Evolutionary conservation across 1,139 yeast species (phyloP), one percentile per base, ranked within the genome.

Genomic region (Suhomyces bolitotheri): DNA sequence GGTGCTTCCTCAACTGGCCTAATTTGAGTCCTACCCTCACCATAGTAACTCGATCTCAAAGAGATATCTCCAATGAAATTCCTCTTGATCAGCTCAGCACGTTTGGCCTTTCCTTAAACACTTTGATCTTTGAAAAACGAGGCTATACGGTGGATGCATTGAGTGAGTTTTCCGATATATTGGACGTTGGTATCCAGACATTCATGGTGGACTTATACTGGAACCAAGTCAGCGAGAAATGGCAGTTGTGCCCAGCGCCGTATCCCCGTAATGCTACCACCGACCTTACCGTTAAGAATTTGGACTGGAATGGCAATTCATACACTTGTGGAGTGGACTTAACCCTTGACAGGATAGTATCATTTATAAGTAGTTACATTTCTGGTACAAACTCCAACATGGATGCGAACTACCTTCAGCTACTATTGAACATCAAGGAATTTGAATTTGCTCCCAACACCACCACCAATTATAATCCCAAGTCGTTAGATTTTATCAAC

Each of bases 181-280:
- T 87, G 29, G 56, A 61, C 27, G 57, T 62, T 2, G 92, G 92
- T 0, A 64, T 75, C 8, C 73, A 74, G 40, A 58, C 73, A 1
- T 52, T 82, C 16, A 62, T 73, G 40, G 38, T 88, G 9, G 94
- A 88, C 52, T 48, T 86, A 12, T 86, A 81, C 57, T 82, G 83
- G 76, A 80, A 80, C 53, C 74, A 75, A 38, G 56, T 58, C 20
- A 60, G 65, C 7, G 46, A 54, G 27, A 62, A 58, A 39, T 82
- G 95, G 81, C 86, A 82, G 48, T 53, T 85, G n/a, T 85, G 95
- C 51, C 92, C 92, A 0, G 71, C 66, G 1, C 72, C 72, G 2
- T 56, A 53, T 36, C 65, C 64, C 9, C 39, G 45, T 16, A 71
- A 64, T 44, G 47, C 43, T 22, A 62, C 70, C 4, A 31, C 43